Conservation (phyloP, 768 basidiomycete genomes). For the Phanerochaete sordida region DNA sequence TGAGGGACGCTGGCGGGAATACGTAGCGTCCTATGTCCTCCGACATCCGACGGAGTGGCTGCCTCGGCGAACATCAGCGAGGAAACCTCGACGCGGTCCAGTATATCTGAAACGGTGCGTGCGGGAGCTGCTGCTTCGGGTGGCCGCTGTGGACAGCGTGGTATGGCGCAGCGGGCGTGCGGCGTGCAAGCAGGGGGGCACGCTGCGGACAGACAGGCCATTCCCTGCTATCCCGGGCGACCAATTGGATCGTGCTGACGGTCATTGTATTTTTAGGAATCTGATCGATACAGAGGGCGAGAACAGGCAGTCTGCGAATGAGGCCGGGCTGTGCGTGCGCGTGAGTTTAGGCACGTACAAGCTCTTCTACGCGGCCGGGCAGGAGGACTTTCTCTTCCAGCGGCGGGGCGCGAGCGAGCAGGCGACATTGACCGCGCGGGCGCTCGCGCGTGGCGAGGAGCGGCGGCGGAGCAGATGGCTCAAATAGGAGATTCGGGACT, state of each 20-base stretch:
- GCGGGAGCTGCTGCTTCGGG: background rate
- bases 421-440: constrained; percentile 33
- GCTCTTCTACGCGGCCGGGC: constrained; percentile 61
- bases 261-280: constrained; percentile 48
- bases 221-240: constrained; percentile 6
- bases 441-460: constrained; percentile 50
- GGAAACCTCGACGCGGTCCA: constrained; percentile 31
- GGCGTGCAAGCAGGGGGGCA: background rate
- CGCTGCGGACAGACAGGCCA: constrained; percentile 7
- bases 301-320: constrained; percentile 18
- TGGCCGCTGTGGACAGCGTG: background rate
- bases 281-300: constrained; percentile 31
- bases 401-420: constrained; percentile 32
- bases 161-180: background rate
- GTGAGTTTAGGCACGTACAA: constrained; percentile 62
- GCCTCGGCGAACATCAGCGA: constrained; percentile 28
- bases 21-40: constrained; percentile 71
- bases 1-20: constrained; percentile 65
- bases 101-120: constrained; percentile 61
- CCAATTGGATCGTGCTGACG: constrained; percentile 15
- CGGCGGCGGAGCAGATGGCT: constrained; percentile 43
- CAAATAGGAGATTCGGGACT: constrained; percentile 8
- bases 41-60: constrained; percentile 71
- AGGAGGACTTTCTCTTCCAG: constrained; percentile 55
- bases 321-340: constrained; percentile 49